A percentile compares a stretch with the other conserved stretches of the same genome.
Conservation (phyloP, 495 filamentous ascomycete species). For the Mycothermus thermophilus region DNA sequence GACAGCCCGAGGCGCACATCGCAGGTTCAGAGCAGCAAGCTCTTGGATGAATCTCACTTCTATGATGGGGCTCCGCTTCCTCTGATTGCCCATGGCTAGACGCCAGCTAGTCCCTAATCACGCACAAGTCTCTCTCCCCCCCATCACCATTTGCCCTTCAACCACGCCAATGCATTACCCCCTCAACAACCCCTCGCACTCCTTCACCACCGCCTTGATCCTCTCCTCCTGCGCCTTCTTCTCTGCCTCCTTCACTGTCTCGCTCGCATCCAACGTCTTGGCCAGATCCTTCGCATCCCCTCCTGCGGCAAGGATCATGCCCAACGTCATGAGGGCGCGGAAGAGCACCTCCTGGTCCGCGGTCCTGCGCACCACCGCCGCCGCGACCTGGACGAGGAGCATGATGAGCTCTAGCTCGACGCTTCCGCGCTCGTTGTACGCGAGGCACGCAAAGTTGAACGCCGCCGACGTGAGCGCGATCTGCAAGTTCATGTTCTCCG, state of each 20-base stretch:
- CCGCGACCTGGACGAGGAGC: conserved; percentile 34
- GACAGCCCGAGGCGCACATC: no score
- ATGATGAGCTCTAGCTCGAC: conserved; percentile 9
- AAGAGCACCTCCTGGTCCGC: conserved; percentile 73
- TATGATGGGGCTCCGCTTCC: no score
- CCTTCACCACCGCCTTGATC: conserved; percentile 42
- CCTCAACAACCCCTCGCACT: conserved; percentile 41
- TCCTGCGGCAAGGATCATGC: conserved; percentile 53
- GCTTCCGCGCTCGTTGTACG: conserved; percentile 16
- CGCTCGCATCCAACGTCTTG: conserved; percentile 30
- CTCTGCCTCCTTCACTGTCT: conserved; percentile 28
- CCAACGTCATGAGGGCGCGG: conserved; percentile 66
- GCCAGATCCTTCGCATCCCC: conserved; percentile 32
- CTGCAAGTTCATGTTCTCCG: conserved; percentile 64
- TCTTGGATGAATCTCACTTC: no score
- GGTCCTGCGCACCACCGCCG: conserved; percentile 45
- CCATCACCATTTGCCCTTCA: background rate
- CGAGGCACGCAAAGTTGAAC: conserved; percentile 70
- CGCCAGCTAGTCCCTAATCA: background rate
- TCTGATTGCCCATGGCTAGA: no score
- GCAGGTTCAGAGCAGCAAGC: no score
- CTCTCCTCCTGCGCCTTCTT: conserved; percentile 39
- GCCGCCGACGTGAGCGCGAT: conserved; percentile 71
- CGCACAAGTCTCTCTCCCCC: background rate
- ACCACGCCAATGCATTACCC: background rate